Evolutionary conservation across 2,329 filamentous ascomycete species (phyloP).

Genomic region (Aspergillus fumigatus): DNA sequence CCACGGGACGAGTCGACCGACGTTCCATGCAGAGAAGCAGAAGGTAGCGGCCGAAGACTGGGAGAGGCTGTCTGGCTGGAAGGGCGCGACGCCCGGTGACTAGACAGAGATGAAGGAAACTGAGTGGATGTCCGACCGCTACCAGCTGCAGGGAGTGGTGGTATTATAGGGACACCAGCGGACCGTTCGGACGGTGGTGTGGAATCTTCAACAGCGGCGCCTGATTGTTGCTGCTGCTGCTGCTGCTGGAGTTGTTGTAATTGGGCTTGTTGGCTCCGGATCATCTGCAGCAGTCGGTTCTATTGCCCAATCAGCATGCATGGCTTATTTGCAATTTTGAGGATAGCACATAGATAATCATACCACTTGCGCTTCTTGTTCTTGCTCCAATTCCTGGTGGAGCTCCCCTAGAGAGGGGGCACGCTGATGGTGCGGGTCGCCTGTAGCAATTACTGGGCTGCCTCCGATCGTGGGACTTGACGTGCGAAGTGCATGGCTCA

Average conservation of each 20-base stretch:
- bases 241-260: slow-evolving; percentile 38
- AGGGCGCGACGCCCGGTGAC: slow-evolving; percentile 30
- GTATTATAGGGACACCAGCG: slow-evolving; percentile 27
- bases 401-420: slow-evolving; percentile 46
- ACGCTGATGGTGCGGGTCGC: slow-evolving; percentile 46
- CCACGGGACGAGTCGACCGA: slow-evolving; percentile 18
- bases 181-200: slow-evolving; percentile 42
- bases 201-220: slow-evolving; percentile 39
- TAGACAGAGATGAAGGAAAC: slow-evolving; percentile 30
- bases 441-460: slow-evolving; percentile 39
- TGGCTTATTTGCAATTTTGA: slow-evolving; percentile 1
- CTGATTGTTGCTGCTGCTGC: slow-evolving; percentile 21
- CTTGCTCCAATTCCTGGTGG: slow-evolving; percentile 49
- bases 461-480: slow-evolving; percentile 43
- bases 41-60: slow-evolving; percentile 28
- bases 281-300: slow-evolving; percentile 49
- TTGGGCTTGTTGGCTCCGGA: slow-evolving; percentile 45
- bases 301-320: slow-evolving; percentile 13
- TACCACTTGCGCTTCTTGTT: slow-evolving; percentile 50
- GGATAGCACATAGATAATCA: slow-evolving; percentile 7
- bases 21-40: neutral
- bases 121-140: slow-evolving; percentile 28
- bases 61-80: slow-evolving; percentile 37
- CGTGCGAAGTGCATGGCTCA: slow-evolving; percentile 36
- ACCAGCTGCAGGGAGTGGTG: slow-evolving; percentile 24